Evolutionary conservation across 257 asterid species (phyloP).

Genomic region (Cruciata laevipes): DNA sequence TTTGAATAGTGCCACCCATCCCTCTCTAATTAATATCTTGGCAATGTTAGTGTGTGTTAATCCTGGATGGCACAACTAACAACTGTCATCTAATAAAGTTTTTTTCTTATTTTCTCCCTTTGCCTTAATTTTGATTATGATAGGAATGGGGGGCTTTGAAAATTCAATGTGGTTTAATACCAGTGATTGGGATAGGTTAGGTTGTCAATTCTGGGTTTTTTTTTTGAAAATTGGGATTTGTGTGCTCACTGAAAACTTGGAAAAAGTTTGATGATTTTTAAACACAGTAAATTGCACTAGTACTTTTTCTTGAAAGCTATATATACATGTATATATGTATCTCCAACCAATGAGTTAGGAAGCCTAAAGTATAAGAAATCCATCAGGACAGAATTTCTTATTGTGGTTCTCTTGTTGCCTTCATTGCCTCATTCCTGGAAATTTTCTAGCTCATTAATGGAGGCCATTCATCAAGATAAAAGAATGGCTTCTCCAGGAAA

Average conservation of each 20-base stretch:
- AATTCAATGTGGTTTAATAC: background rate
- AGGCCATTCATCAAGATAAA: constrained; percentile 18
- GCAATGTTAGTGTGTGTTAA: background rate
- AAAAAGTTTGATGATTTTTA: background rate
- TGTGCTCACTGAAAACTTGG: background rate
- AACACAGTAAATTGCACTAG: background rate
- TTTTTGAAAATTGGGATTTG: background rate
- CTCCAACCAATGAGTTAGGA: background rate
- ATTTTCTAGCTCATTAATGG: constrained; percentile 15
- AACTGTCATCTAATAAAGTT: constrained; percentile 7
- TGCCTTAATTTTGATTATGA: background rate
- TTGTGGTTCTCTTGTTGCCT: background rate
- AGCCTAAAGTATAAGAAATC: constrained; percentile 7
- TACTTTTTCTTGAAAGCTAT: constrained; percentile 4
- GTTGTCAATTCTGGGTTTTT: constrained; percentile 10
- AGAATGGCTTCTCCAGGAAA: constrained; percentile 20
- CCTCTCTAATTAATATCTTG: constrained; percentile 15
- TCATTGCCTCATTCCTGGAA: background rate
- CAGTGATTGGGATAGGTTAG: background rate
- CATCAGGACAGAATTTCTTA: background rate
- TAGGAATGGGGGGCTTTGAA: background rate
- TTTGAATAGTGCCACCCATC: background rate
- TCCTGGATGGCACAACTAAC: constrained; percentile 8
- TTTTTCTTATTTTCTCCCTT: background rate
- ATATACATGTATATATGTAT: background rate